phyloP scores from a whole-genome alignment of 2,329 filamentous ascomycete genomes.

The Lachnellula subtilissima region DNA sequence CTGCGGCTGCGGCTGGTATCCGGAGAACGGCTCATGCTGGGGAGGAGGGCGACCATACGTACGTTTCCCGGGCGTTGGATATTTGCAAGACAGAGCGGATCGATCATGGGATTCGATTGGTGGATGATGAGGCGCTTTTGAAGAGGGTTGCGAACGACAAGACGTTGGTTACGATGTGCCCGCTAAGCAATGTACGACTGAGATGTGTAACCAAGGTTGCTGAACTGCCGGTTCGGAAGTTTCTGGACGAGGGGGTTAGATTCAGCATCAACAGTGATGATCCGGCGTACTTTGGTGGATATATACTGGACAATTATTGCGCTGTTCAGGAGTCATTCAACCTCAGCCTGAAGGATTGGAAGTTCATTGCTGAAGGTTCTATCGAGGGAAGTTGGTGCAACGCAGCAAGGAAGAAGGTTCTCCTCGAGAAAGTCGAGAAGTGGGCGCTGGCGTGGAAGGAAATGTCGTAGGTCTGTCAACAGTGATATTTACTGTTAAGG shows the following conservation, averaged over 20 bases:
- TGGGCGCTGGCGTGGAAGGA: conserved; percentile 29
- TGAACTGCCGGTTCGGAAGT: conserved; percentile 40
- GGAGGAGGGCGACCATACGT: conserved; percentile 66
- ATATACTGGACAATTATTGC: conserved; percentile 70
- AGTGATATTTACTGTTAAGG: no score
- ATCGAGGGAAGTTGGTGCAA: conserved; percentile 68
- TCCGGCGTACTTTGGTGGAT: conserved; percentile 61
- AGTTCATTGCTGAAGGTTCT: conserved; percentile 53
- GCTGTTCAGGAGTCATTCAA: conserved; percentile 69
- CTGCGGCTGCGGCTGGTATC: conserved; percentile 48
- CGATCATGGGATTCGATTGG: conserved; percentile 67
- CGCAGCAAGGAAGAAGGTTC: conserved; percentile 54
- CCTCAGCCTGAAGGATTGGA: conserved; percentile 62
- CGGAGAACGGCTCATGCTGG: conserved; percentile 69
- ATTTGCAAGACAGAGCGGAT: conserved; percentile 60
- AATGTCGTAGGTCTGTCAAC: neutral
- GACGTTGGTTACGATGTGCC: conserved; percentile 66
- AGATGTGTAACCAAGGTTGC: conserved; percentile 37
- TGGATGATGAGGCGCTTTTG: conserved; percentile 55
- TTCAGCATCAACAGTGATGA: conserved; percentile 46
- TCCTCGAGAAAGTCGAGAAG: conserved; percentile 45
- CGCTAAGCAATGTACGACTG: conserved; percentile 65
- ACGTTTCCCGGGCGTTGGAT: conserved; percentile 61
- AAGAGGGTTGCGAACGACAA: conserved; percentile 50
- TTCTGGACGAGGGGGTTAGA: conserved; percentile 41